Conservation (phyloP, 441 rosid genomes). For the Jatropha podagrica region DNA sequence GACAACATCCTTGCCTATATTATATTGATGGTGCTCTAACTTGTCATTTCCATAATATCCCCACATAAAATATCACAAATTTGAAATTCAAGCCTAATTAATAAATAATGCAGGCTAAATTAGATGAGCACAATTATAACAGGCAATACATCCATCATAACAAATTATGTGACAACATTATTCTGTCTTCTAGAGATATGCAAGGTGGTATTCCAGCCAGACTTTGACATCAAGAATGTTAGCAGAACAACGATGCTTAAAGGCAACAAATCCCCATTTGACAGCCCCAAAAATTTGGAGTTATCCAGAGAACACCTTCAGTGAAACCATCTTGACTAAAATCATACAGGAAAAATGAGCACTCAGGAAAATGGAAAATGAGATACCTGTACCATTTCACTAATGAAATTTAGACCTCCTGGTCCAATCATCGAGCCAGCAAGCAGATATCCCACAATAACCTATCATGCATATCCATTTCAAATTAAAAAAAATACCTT, state of each 20-base stretch:
- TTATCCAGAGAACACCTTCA: background rate
- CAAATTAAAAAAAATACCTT: constrained; percentile 4
- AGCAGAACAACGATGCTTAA: background rate
- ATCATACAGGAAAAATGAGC: background rate
- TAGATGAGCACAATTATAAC: background rate
- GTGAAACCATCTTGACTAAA: background rate
- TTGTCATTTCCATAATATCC: background rate
- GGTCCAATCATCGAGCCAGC: constrained; percentile 97
- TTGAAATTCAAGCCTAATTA: background rate
- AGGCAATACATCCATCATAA: background rate
- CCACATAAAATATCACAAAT: background rate
- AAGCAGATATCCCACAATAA: constrained; percentile 96
- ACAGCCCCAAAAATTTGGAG: background rate
- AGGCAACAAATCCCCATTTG: background rate
- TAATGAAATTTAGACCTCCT: constrained; percentile 93
- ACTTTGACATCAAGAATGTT: background rate
- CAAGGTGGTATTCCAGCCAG: constrained; percentile 3
- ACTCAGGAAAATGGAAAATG: constrained; percentile 3
- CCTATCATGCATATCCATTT: constrained; percentile 39
- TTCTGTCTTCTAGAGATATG: background rate
- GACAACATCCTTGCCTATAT: background rate
- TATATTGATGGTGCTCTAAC: background rate
- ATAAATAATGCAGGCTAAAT: background rate
- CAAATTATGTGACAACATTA: background rate
- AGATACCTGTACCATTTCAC: constrained; percentile 97